A percentile compares a stretch with the other conserved stretches of the same genome.
Conservation (phyloP, 179 eudicot genomes). For the Camellia oleifera region DNA sequence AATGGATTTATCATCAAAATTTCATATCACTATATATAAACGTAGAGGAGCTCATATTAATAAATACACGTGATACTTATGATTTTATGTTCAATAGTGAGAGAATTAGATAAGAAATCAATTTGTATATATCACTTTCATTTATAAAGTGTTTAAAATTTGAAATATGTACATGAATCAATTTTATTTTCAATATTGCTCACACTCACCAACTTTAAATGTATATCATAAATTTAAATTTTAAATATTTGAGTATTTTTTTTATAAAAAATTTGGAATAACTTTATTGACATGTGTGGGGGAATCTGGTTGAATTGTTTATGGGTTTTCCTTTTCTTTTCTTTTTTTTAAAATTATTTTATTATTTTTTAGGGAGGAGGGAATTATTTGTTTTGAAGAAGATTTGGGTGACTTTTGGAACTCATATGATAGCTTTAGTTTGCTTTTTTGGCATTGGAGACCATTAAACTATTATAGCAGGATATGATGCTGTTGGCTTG, state of each 20-base stretch:
- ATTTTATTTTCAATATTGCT: too few relatives aligned
- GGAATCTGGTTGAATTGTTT: slow-evolving; percentile 38
- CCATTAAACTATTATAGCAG: not conserved
- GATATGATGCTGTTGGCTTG: slow-evolving; percentile 16
- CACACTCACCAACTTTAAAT: too few relatives aligned
- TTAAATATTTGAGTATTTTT: too few relatives aligned
- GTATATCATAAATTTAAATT: too few relatives aligned
- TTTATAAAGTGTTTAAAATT: too few relatives aligned
- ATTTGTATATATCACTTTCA: too few relatives aligned
- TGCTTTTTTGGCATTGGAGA: slow-evolving; percentile 19
- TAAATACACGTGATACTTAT: not conserved
- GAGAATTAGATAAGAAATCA: too few relatives aligned
- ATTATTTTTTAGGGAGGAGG: not conserved
- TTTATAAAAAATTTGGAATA: not conserved
- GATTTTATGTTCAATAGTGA: too few relatives aligned
- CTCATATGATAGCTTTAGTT: slow-evolving; percentile 8
- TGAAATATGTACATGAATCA: too few relatives aligned
- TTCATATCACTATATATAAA: too few relatives aligned
- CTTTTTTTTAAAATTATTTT: not conserved
- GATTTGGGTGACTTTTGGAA: not conserved
- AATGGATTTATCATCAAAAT: too few relatives aligned
- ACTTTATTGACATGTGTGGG: slow-evolving; percentile 20
- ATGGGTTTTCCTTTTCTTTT: slow-evolving; percentile 23
- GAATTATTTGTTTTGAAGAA: slow-evolving; percentile 7
- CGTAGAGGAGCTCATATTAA: too few relatives aligned